phyloP scores from a whole-genome alignment of 306 rosid genomes.

The Lablab purpureus region DNA sequence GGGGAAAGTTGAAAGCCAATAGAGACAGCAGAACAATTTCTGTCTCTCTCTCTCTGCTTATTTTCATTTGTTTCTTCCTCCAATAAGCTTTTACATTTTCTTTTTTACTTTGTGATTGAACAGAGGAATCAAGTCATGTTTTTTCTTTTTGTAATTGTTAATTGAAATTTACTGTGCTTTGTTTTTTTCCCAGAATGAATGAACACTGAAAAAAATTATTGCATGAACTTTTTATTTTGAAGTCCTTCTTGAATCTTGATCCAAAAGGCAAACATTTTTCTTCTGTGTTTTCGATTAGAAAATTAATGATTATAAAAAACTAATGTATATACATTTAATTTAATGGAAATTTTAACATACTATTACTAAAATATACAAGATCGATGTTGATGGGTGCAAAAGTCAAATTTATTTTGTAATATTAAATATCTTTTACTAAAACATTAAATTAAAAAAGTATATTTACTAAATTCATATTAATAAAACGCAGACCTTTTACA shows the following conservation, averaged over 20 bases:
- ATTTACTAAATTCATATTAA: too few relatives aligned
- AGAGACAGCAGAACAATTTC: slow-evolving; percentile 26
- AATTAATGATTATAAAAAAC: too few relatives aligned
- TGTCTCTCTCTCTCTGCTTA: not conserved
- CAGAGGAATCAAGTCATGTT: slow-evolving; percentile 39
- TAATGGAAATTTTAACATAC: too few relatives aligned
- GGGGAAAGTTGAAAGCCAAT: slow-evolving; percentile 43
- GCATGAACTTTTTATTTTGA: not conserved
- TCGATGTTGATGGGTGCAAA: too few relatives aligned
- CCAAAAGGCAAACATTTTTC: not conserved
- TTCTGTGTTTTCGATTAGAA: not conserved
- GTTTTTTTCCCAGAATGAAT: slow-evolving; percentile 26
- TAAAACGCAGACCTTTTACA: too few relatives aligned
- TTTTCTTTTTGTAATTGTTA: slow-evolving; percentile 22
- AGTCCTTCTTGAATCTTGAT: not conserved
- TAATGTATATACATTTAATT: too few relatives aligned
- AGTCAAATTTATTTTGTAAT: too few relatives aligned
- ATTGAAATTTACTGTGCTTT: not conserved
- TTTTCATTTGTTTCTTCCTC: slow-evolving; percentile 40
- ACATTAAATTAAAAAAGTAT: too few relatives aligned
- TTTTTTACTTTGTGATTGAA: not conserved
- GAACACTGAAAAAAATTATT: not conserved
- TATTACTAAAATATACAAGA: too few relatives aligned
- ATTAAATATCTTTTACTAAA: too few relatives aligned
- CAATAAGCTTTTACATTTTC: slow-evolving; percentile 46